Evolutionary conservation across 2,329 filamentous ascomycete species (phyloP), one percentile per base, ranked within the genome.

Genomic region (Neonectria punicea): DNA sequence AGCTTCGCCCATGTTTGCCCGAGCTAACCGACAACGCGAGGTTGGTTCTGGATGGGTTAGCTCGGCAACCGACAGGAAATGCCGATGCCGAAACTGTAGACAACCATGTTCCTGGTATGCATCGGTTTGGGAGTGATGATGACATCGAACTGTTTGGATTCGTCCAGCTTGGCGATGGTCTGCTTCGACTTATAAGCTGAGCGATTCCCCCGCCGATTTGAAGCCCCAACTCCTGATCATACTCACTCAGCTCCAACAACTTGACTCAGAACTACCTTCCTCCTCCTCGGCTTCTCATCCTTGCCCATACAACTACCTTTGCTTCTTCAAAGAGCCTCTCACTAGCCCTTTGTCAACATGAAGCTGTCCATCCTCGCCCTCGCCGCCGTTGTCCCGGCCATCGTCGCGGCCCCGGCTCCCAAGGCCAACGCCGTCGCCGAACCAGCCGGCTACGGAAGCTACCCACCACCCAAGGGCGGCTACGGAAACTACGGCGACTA

Each of bases 281-380:
- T 49, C 53, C 50, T 58, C 56, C 53, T 5, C 50, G n/a, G 20
- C 32, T 36, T 44, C 55, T 25, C 46, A 53, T n/a, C 34, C 9
- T 22, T 53, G 5, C 32, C 36, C 34, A 28, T 3, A 30, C 25
- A 51, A 34, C 36, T n/a, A 41, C n/a, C 8, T 41, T n/a, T 43
- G 3, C 16, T 8, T 55, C 16, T 55, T 25, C 18, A 20, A 55
- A 54, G 13, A 46, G 2, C 11, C 5, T 28, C 39, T 14, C 2
- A 25, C 14, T 34, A 58, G 6, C 11, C 11, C 5, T 16, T 22
- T 22, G 14, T 25, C 60, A 76, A 60, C 6, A 79, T 79, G 78
- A 79, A 77, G 73, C 58, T 78, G 39, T 65, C 73, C 36, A 39
- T 68, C 54, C 47, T 74, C 49, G 60, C 73, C 47, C 53, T 78